A percentile compares a stretch with the other conserved stretches of the same genome.
phyloP scores from a whole-genome alignment of 192 early-diverging fungal species.

The Chytriomyces sp. region DNA sequence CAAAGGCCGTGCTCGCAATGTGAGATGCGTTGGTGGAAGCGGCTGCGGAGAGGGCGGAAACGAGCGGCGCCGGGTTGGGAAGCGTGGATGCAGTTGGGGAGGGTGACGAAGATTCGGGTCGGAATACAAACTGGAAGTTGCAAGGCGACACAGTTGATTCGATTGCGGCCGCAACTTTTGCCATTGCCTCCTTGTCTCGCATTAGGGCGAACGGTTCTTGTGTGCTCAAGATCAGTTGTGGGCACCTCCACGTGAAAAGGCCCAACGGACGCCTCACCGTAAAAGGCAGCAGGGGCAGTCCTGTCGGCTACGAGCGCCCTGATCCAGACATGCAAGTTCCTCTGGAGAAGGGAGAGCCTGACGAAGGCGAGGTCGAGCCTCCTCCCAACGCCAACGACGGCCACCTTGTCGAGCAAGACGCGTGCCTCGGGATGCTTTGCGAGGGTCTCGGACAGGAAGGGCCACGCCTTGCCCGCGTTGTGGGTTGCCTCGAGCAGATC shows the following conservation, averaged over 20 bases:
- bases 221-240: not conserved
- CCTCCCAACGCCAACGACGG: not conserved
- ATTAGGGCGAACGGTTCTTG: conserved; percentile 17
- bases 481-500: not conserved
- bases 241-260: not conserved
- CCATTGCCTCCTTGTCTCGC: conserved; percentile 10
- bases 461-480: not conserved
- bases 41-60: not conserved
- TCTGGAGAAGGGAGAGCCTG: not conserved
- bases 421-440: not conserved
- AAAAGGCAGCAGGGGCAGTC: conserved; percentile 10
- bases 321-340: conserved; percentile 8
- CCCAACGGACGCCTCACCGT: not conserved
- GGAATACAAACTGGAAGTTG: conserved; percentile 2
- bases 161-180: not conserved
- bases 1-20: not conserved
- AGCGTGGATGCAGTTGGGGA: not conserved
- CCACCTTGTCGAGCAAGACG: not conserved
- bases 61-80: not conserved
- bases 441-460: conserved; percentile 6
- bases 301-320: not conserved
- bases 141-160: conserved; percentile 1
- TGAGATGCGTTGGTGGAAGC: conserved; percentile 3
- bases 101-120: not conserved
- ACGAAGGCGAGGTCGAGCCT: conserved; percentile 14